Conservation (phyloP, 495 filamentous ascomycete genomes). For the Parathielavia appendiculata region DNA sequence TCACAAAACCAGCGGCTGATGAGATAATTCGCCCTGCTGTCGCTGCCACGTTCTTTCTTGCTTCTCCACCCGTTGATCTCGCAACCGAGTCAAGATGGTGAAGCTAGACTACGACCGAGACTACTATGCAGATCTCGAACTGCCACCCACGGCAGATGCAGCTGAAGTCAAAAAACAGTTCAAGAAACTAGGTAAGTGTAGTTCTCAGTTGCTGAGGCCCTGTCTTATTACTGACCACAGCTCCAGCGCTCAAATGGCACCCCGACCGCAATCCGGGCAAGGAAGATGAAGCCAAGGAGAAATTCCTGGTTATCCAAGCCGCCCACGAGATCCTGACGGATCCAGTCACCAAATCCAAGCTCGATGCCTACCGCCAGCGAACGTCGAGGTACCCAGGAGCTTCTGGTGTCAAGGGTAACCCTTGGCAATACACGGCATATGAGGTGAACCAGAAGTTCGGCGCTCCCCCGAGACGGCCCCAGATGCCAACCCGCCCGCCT, state of each 20-base stretch:
- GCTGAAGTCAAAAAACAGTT: constrained; percentile 83
- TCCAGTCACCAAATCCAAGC: constrained; percentile 59
- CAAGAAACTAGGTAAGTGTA: constrained; percentile 64
- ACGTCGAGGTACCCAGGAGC: constrained; percentile 36
- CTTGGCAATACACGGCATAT: constrained; percentile 44
- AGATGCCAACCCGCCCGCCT: constrained; percentile 32
- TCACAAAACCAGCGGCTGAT: constrained; percentile 4
- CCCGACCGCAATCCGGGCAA: constrained; percentile 84
- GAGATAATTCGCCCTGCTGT: neutral
- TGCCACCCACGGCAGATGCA: constrained; percentile 55
- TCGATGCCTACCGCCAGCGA: constrained; percentile 62
- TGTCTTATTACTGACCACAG: constrained; percentile 3
- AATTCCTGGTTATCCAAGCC: constrained; percentile 79
- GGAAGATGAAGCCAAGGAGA: constrained; percentile 69
- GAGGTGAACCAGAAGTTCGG: constrained; percentile 30
- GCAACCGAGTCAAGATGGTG: constrained; percentile 53
- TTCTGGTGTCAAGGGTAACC: constrained; percentile 49
- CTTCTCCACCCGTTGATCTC: constrained; percentile 12
- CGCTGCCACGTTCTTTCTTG: neutral
- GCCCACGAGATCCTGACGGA: constrained; percentile 81
- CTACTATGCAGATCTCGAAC: constrained; percentile 82
- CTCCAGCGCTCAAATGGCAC: constrained; percentile 72
- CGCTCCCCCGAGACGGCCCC: constrained; percentile 44
- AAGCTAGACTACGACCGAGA: constrained; percentile 67
- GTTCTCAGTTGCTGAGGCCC: neutral